A percentile compares a stretch with the other conserved stretches of the same genome.
phyloP scores from a whole-genome alignment of 176 grass and related monocot genomes.

The Oryza glumipatula region DNA sequence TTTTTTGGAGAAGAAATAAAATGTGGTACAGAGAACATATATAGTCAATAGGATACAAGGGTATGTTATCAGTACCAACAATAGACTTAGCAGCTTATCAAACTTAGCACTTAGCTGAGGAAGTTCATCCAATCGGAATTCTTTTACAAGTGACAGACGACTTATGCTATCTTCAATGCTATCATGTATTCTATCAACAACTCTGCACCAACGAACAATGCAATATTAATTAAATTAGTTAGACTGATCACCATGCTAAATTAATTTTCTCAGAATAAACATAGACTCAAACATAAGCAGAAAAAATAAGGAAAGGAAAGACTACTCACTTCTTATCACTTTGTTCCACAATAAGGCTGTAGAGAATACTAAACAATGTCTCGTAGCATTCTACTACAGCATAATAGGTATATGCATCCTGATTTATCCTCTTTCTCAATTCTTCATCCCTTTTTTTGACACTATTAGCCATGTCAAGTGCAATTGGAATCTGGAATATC shows the following conservation, averaged over 20 bases:
- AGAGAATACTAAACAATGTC: conserved; percentile 60
- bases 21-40: conserved; percentile 9
- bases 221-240: conserved; percentile 29
- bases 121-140: conserved; percentile 78
- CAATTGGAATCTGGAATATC: conserved; percentile 77
- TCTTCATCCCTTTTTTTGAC: conserved; percentile 82
- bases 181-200: conserved; percentile 41
- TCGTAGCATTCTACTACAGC: conserved; percentile 86
- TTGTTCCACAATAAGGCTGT: conserved; percentile 48
- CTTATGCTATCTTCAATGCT: conserved; percentile 41
- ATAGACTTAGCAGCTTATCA: conserved; percentile 67
- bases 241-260: conserved; percentile 15
- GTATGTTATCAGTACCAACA: conserved; percentile 55
- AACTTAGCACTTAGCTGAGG: conserved; percentile 78
- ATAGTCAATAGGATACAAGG: neutral
- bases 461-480: conserved; percentile 84
- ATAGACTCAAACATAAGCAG: neutral
- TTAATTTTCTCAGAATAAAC: conserved; percentile 10
- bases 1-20: neutral
- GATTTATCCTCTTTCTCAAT: conserved; percentile 60
- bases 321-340: conserved; percentile 63
- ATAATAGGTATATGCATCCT: conserved; percentile 71
- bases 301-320: neutral
- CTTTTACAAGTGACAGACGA: conserved; percentile 31
- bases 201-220: conserved; percentile 45